Conservation (phyloP, 345 rosid species). For the Camelina hispida region DNA sequence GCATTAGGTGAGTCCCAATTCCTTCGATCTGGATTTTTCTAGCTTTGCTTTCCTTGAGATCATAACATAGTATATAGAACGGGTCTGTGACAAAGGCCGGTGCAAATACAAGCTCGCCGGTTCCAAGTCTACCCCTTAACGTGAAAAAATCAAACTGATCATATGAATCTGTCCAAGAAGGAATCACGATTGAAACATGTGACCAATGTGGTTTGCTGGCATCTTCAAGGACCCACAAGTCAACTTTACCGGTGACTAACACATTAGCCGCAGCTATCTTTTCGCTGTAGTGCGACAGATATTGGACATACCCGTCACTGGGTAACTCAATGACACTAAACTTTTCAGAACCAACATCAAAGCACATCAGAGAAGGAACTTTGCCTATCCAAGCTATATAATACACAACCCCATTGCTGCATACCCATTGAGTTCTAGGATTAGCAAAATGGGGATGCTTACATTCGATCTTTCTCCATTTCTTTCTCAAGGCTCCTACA, state of each 20-base stretch:
- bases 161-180: background rate
- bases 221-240: slow-evolving; percentile 11
- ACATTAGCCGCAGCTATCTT: background rate
- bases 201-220: slow-evolving; percentile 1
- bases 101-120: background rate
- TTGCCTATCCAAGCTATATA: background rate
- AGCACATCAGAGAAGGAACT: background rate
- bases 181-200: background rate
- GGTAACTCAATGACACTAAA: background rate
- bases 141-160: background rate
- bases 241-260: background rate
- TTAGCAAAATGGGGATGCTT: background rate
- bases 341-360: background rate
- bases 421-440: background rate
- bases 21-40: background rate
- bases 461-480: slow-evolving; percentile 20
- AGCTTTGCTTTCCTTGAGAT: background rate
- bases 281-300: background rate
- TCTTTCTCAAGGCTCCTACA: background rate
- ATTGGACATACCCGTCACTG: no score
- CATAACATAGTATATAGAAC: background rate
- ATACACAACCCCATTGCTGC: slow-evolving; percentile 1
- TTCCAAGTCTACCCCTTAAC: background rate
- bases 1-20: background rate
- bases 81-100: background rate